Percentiles rank a stretch among this genome's conserved stretches.
These are phyloP conservation scores for Turritis glabra DNA, from an alignment of 345 rosid species.

Conservation along the genomic window DNA sequence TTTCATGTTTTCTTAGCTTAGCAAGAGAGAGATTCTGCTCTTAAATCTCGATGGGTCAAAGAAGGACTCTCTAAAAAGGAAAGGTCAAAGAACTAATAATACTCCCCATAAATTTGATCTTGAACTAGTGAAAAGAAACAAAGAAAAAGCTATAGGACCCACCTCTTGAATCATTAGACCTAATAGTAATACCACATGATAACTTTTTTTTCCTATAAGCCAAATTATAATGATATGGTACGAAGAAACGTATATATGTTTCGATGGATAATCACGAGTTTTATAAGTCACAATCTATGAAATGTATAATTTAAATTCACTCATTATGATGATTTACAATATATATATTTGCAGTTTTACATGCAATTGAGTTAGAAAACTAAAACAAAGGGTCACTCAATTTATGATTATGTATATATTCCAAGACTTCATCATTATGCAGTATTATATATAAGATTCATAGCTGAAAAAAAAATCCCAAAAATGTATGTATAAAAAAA, in stretches of 20 bases:
- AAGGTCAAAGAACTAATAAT: slow-evolving; percentile 46
- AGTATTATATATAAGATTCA: not conserved
- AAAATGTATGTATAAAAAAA: not conserved
- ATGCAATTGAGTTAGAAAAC: not conserved
- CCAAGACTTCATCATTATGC: not conserved
- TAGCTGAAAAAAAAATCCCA: not conserved
- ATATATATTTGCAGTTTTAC: too few species aligned
- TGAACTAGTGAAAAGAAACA: slow-evolving; percentile 43
- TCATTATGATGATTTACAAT: not conserved
- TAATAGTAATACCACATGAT: slow-evolving; percentile 36
- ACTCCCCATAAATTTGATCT: slow-evolving; percentile 46
- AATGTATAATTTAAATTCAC: too few species aligned
- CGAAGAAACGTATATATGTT: slow-evolving; percentile 11
- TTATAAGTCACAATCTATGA: not conserved
- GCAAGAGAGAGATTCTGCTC: slow-evolving; percentile 34
- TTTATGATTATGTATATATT: not conserved
- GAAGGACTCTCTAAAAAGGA: slow-evolving; percentile 41
- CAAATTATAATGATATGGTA: slow-evolving; percentile 9
- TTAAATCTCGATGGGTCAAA: slow-evolving; percentile 43
- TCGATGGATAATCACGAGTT: not conserved
- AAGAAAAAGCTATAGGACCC: slow-evolving; percentile 45
- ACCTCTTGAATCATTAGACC: slow-evolving; percentile 39
- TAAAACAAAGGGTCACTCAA: not conserved
- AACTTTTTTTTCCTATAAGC: slow-evolving; percentile 7
- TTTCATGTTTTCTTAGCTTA: slow-evolving; percentile 31